Conservation (phyloP, 352 stramenopile genomes). For the Pythium scleroteichum region DNA sequence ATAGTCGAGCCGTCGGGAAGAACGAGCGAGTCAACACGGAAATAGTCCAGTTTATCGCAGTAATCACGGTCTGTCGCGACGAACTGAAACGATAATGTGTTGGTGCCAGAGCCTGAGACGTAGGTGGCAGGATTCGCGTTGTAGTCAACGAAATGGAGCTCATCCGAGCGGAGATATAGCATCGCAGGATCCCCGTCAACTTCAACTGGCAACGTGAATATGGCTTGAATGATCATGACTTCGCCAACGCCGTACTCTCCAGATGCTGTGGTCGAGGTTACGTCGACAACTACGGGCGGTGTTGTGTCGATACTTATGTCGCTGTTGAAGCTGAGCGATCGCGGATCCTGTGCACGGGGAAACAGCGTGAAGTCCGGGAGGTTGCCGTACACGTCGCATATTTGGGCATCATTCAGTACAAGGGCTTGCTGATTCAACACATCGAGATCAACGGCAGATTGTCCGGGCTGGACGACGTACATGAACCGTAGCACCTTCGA, state of each 20-base stretch:
- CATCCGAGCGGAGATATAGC: slow-evolving; percentile 47
- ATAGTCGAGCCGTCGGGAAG: slow-evolving; percentile 39
- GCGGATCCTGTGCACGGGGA: slow-evolving; percentile 33
- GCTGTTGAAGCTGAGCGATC: slow-evolving; percentile 62
- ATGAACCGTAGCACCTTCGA: slow-evolving; percentile 46
- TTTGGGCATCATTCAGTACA: slow-evolving; percentile 43
- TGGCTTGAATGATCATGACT: slow-evolving; percentile 45
- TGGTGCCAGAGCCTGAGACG: slow-evolving; percentile 49
- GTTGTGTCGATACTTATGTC: slow-evolving; percentile 59
- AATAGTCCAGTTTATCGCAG: slow-evolving; percentile 68
- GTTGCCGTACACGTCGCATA: slow-evolving; percentile 43
- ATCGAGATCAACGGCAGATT: slow-evolving; percentile 42
- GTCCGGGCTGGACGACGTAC: slow-evolving; percentile 48
- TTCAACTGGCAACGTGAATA: slow-evolving; percentile 48
- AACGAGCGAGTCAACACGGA: slow-evolving; percentile 40
- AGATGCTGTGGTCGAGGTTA: slow-evolving; percentile 44
- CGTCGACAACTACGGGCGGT: slow-evolving; percentile 35
- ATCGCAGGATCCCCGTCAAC: slow-evolving; percentile 31
- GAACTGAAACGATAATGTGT: slow-evolving; percentile 57
- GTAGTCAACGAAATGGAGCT: slow-evolving; percentile 50
- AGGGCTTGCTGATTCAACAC: slow-evolving; percentile 42
- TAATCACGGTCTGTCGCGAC: slow-evolving; percentile 51
- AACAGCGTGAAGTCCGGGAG: slow-evolving; percentile 62
- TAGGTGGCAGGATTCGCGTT: slow-evolving; percentile 48
- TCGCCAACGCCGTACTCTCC: slow-evolving; percentile 70